Evolutionary conservation across 2,329 filamentous ascomycete species (phyloP).

Genomic region (Neurospora crassa): DNA sequence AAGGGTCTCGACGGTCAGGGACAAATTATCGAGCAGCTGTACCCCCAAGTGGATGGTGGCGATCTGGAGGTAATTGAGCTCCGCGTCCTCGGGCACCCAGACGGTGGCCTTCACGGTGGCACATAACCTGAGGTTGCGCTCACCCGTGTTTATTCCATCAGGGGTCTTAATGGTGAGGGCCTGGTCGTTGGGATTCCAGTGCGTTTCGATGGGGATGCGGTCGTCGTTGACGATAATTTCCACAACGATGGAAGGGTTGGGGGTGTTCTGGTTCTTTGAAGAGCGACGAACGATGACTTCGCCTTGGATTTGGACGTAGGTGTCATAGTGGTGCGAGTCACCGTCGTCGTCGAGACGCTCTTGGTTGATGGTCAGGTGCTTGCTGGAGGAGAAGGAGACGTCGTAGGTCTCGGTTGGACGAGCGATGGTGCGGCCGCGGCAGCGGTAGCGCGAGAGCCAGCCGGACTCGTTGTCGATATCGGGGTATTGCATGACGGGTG

Average conservation of each 20-base stretch:
- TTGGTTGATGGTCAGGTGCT: slow-evolving; percentile 32
- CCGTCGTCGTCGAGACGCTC: slow-evolving; percentile 16
- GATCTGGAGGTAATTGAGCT: slow-evolving; percentile 29
- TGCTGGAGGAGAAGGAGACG: slow-evolving; percentile 26
- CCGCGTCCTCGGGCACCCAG: slow-evolving; percentile 32
- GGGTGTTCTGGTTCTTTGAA: slow-evolving; percentile 19
- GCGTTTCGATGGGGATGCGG: slow-evolving; percentile 22
- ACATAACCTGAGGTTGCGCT: slow-evolving; percentile 28
- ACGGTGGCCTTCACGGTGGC: slow-evolving; percentile 38
- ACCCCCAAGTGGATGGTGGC: slow-evolving; percentile 30
- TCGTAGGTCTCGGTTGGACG: slow-evolving; percentile 22
- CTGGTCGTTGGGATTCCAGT: slow-evolving; percentile 27
- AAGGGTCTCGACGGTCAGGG: slow-evolving; percentile 22
- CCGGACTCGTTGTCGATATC: slow-evolving; percentile 16
- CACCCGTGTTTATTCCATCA: slow-evolving; percentile 21
- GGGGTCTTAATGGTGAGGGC: slow-evolving; percentile 31
- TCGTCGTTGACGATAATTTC: slow-evolving; percentile 33
- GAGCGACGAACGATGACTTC: slow-evolving; percentile 34
- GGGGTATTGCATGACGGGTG: slow-evolving; percentile 19
- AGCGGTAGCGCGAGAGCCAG: slow-evolving; percentile 10
- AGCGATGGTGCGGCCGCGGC: slow-evolving; percentile 17
- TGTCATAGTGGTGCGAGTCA: slow-evolving; percentile 12
- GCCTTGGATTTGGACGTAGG: slow-evolving; percentile 31
- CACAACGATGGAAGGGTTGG: slow-evolving; percentile 31
- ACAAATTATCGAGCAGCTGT: slow-evolving; percentile 30